Base-by-base conservation (phyloP, 805 yeast species). In the Lachancea quebecensis region DNA sequence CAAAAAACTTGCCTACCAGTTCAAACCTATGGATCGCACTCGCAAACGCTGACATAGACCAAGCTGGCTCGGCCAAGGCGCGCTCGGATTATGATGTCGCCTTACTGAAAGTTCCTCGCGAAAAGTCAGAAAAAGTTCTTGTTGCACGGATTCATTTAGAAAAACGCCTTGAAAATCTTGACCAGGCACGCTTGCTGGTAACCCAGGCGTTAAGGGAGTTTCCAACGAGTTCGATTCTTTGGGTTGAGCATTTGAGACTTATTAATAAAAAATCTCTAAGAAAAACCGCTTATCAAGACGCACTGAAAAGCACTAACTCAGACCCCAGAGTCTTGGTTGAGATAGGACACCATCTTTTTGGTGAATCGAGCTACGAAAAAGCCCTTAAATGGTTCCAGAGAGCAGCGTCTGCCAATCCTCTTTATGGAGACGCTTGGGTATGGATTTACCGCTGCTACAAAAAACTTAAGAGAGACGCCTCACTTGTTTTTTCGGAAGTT, bases 371-470 rank as follows among this genome's bases (percentile, higher is more conserved):
- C 51, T 62, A 72, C 21, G 65, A 73, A 1, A 82, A 80, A 51
- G 86, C 95, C 0, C 67, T 70, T 45, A 72, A 80, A 11, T 90
- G 96, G 88, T 76, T 88, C 45, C 82, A 82, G 39, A 70, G 84
- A 43, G 85, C 93, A 0, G 58, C 82, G 10, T 68, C 65, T n/a
- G 68, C 71, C 2, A 79, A 81, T 45, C 60, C 68, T 1, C 68
- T 64, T n/a, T 75, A 70, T 57, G 97, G 95, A 3, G 97, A 90
- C 62, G 64, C 73, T 2, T 88, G 95, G 84, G 75, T 79, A 0
- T 82, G 88, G 82, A 56, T 71, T 40, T 77, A 75, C 53, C 68
- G 71, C 25, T 77, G 74, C 50, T 46, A 69, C 37, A 41, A 52
- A 16, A 73, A 70, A 49, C 66, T 65, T 40, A 75, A 73, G 2